Evolutionary conservation across 2,329 filamentous ascomycete genomes (phyloP).

Genomic region (Claviceps quebecensis): DNA sequence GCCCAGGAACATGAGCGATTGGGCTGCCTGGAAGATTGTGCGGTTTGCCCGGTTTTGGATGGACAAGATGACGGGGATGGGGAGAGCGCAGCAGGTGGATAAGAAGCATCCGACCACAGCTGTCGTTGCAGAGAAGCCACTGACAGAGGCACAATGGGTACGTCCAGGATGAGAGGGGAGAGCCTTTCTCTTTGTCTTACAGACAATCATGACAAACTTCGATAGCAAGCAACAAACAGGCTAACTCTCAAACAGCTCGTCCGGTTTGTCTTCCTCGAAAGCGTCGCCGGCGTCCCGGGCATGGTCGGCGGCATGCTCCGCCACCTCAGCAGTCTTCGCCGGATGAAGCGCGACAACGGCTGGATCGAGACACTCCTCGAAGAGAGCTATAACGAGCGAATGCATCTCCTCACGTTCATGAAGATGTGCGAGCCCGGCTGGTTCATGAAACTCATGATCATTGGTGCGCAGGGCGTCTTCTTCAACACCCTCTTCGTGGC

Average conservation of each 20-base stretch:
- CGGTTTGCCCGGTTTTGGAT: slow-evolving; percentile 64
- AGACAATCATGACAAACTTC: background rate
- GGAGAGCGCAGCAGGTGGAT: slow-evolving; percentile 55
- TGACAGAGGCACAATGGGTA: slow-evolving; percentile 78
- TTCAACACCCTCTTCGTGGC: slow-evolving; percentile 87
- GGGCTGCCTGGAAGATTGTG: slow-evolving; percentile 63
- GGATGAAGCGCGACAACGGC: slow-evolving; percentile 85
- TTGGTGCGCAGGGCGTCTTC: slow-evolving; percentile 88
- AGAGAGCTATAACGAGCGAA: slow-evolving; percentile 84
- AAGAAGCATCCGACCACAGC: slow-evolving; percentile 42
- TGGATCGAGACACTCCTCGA: slow-evolving; percentile 91
- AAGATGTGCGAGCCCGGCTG: slow-evolving; percentile 63
- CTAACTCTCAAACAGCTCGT: slow-evolving; percentile 36
- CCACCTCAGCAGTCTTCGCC: slow-evolving; percentile 70
- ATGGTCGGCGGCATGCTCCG: slow-evolving; percentile 95
- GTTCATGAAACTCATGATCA: slow-evolving; percentile 87
- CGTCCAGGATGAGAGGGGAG: slow-evolving; percentile 8
- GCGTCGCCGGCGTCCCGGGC: slow-evolving; percentile 84
- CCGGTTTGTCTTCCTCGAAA: slow-evolving; percentile 86
- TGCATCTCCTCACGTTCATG: slow-evolving; percentile 87
- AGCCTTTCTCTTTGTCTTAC: background rate
- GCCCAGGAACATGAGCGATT: slow-evolving; percentile 60
- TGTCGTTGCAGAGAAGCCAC: slow-evolving; percentile 37
- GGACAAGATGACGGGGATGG: slow-evolving; percentile 64
- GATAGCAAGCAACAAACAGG: background rate